These are phyloP conservation scores for Phycomyces nitens DNA, from an alignment of 192 early-diverging fungal species.

Conservation along the genomic window DNA sequence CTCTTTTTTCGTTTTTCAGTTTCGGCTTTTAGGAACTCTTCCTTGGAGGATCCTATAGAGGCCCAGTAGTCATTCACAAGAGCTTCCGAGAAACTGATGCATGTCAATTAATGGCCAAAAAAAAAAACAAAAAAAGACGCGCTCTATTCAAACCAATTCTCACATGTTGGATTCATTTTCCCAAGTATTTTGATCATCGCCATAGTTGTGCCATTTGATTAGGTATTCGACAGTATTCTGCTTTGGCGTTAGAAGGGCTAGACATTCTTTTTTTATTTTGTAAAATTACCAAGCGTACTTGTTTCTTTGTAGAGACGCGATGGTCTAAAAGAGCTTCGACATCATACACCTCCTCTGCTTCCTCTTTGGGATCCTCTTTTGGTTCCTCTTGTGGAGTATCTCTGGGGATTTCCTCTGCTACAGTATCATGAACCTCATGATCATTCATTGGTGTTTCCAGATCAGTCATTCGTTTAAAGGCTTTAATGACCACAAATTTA, in stretches of 20 bases:
- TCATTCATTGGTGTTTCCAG: too few relatives aligned
- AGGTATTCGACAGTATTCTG: slow-evolving; percentile 7
- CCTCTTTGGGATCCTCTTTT: neutral
- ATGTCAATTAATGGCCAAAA: too few relatives aligned
- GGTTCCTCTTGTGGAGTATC: neutral
- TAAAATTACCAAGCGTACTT: neutral
- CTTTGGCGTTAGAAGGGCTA: neutral
- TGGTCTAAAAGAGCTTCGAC: slow-evolving; percentile 5
- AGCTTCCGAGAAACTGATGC: neutral
- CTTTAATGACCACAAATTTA: too few relatives aligned
- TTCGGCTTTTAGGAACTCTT: neutral
- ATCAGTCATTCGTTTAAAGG: too few relatives aligned
- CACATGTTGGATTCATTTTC: slow-evolving; percentile 11
- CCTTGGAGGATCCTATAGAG: neutral
- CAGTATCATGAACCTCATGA: too few relatives aligned
- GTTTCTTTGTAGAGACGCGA: neutral
- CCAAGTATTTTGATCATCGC: slow-evolving; percentile 5
- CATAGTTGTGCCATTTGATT: slow-evolving; percentile 3
- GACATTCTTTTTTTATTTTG: neutral
- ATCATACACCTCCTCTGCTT: slow-evolving; percentile 7
- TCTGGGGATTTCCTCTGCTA: too few relatives aligned
- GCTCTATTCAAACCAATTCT: neutral
- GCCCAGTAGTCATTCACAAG: neutral
- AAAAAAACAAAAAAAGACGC: neutral
- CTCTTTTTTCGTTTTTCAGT: neutral